Evolutionary conservation across 2,329 filamentous ascomycete species (phyloP).

Genomic region (Monilinia fructigena): DNA sequence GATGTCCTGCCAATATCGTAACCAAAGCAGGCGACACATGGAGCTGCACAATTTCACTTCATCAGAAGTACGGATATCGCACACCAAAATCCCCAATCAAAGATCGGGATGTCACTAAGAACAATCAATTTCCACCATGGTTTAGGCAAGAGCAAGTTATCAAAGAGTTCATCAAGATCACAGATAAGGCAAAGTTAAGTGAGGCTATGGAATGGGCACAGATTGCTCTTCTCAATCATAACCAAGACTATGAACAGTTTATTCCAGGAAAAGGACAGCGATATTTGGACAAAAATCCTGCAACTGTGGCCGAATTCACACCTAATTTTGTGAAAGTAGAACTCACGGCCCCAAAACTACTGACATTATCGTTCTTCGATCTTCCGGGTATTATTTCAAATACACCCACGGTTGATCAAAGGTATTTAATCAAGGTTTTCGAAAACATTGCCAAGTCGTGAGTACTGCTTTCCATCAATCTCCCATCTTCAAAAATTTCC

Average conservation of each 20-base stretch:
- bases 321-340: conserved; percentile 78
- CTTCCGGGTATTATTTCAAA: conserved; percentile 79
- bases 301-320: conserved; percentile 63
- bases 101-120: conserved; percentile 24
- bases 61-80: conserved; percentile 61
- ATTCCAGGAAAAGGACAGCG: conserved; percentile 38
- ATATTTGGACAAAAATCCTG: conserved; percentile 38
- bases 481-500: neutral
- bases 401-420: conserved; percentile 62
- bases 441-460: conserved; percentile 61
- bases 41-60: conserved; percentile 66
- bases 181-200: conserved; percentile 62
- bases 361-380: conserved; percentile 79
- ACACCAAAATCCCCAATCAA: conserved; percentile 3
- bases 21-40: conserved; percentile 57
- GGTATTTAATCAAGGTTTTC: conserved; percentile 66
- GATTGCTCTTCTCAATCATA: conserved; percentile 71
- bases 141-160: conserved; percentile 44
- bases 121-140: conserved; percentile 65
- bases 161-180: conserved; percentile 62
- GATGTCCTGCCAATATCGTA: conserved; percentile 78
- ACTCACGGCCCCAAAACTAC: conserved; percentile 68
- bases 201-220: conserved; percentile 72
- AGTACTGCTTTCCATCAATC: neutral
- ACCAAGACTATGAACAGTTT: conserved; percentile 48